Percentiles rank a stretch among this genome's conserved stretches.
Evolutionary conservation across 176 grass and related monocot species (phyloP).

Genomic region (Ensete ventricosum): DNA sequence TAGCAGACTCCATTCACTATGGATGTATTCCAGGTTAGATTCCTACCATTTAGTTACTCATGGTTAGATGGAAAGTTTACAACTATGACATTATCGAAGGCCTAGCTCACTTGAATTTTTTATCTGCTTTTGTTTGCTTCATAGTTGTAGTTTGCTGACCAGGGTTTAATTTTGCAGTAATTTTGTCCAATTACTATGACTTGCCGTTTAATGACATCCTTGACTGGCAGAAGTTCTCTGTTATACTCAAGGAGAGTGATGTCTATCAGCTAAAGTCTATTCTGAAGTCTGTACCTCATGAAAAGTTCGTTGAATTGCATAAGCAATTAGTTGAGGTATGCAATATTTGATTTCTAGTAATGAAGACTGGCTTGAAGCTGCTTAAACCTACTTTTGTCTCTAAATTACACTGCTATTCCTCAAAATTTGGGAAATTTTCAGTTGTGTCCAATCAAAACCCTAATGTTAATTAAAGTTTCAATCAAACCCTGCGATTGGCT

Average conservation of each 20-base stretch:
- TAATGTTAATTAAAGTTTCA: neutral
- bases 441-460: neutral
- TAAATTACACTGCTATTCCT: neutral
- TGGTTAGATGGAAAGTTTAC: neutral
- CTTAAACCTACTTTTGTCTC: neutral
- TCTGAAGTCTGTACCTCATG: constrained; percentile 66
- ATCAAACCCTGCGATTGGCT: neutral
- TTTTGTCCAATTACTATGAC: constrained; percentile 72
- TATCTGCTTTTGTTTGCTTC: neutral
- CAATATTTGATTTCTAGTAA: neutral
- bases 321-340: constrained; percentile 53
- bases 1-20: constrained; percentile 94
- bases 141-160: constrained; percentile 18
- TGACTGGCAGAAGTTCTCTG: constrained; percentile 68
- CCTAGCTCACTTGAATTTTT: neutral
- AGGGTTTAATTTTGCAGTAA: constrained; percentile 36
- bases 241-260: constrained; percentile 78
- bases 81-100: neutral
- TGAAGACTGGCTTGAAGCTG: neutral
- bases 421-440: neutral
- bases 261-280: constrained; percentile 77
- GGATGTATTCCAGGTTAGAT: constrained; percentile 88
- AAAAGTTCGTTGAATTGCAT: constrained; percentile 66
- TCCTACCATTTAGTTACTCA: neutral
- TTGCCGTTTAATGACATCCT: constrained; percentile 54